These are phyloP conservation scores for Termitomyces sp. DNA, from an alignment of 768 basidiomycete species.

Conservation along the genomic window DNA sequence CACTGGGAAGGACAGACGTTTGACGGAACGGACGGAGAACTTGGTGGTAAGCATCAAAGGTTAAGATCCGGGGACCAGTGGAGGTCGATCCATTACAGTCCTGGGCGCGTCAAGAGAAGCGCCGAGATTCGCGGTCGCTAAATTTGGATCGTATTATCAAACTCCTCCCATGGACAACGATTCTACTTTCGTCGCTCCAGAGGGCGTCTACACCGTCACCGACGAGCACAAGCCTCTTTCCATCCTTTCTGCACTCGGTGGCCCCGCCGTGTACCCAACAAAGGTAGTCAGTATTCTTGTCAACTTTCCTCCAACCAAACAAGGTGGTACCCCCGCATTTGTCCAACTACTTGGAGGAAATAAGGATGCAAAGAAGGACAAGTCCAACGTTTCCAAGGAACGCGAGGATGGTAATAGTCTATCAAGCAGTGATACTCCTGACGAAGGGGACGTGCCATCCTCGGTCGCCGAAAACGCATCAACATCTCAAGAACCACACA, in stretches of 20 bases:
- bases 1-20: conserved; percentile 18
- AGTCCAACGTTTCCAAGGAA: conserved; percentile 37
- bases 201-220: conserved; percentile 85
- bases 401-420: conserved; percentile 67
- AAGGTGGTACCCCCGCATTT: conserved; percentile 54
- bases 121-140: conserved; percentile 1
- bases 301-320: conserved; percentile 57
- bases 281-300: conserved; percentile 59
- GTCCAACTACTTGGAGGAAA: conserved; percentile 67
- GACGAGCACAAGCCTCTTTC: conserved; percentile 76
- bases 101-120: conserved; percentile 13
- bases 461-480: conserved; percentile 39
- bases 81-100: conserved; percentile 16
- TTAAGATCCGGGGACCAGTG: conserved; percentile 42
- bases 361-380: conserved; percentile 63
- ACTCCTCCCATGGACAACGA: conserved; percentile 67
- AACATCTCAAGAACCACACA: conserved; percentile 35
- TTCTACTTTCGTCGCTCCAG: conserved; percentile 81
- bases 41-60: conserved; percentile 35
- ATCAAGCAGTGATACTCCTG: conserved; percentile 80
- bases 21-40: conserved; percentile 22
- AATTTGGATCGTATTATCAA: neutral
- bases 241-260: conserved; percentile 33
- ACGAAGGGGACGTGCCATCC: conserved; percentile 46
- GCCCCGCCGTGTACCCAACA: conserved; percentile 50